These are phyloP conservation scores for Penicillium concentricum DNA, from an alignment of 2,329 filamentous ascomycete genomes.

Conservation along the genomic window DNA sequence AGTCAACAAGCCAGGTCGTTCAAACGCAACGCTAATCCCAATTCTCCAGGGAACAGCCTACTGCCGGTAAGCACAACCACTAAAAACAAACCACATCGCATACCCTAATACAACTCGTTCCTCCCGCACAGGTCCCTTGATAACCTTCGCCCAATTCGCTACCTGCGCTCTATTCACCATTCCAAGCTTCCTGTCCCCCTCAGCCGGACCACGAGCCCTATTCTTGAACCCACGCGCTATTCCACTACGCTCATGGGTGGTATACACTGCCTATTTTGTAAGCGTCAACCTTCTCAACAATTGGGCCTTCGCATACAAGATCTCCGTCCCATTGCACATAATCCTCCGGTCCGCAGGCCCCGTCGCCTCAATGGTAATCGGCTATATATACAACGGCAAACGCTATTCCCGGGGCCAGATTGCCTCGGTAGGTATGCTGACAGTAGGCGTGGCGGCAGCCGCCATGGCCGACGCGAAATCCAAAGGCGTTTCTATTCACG, in stretches of 20 bases:
- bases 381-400: conserved; percentile 76
- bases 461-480: conserved; percentile 85
- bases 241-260: conserved; percentile 77
- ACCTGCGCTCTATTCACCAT: conserved; percentile 79
- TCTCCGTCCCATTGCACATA: conserved; percentile 94
- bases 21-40: conserved; percentile 10
- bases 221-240: conserved; percentile 76
- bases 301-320: conserved; percentile 94
- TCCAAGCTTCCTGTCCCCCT: conserved; percentile 69
- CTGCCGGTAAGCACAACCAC: conserved; percentile 62
- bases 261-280: conserved; percentile 90
- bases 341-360: conserved; percentile 93
- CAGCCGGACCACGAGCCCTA: conserved; percentile 59
- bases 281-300: conserved; percentile 95
- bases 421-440: conserved; percentile 77
- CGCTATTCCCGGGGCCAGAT: conserved; percentile 78
- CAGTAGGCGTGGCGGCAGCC: conserved; percentile 79
- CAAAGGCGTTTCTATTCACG: conserved; percentile 57
- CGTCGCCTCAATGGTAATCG: conserved; percentile 92
- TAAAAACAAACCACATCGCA: background rate
- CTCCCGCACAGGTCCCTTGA: conserved; percentile 65
- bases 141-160: conserved; percentile 86
- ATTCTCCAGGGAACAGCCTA: conserved; percentile 69
- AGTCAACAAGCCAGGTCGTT: conserved; percentile 38
- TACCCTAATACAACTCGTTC: background rate